Conservation (phyloP, 2,329 filamentous ascomycete genomes). For the Calonectria pauciramosa region DNA sequence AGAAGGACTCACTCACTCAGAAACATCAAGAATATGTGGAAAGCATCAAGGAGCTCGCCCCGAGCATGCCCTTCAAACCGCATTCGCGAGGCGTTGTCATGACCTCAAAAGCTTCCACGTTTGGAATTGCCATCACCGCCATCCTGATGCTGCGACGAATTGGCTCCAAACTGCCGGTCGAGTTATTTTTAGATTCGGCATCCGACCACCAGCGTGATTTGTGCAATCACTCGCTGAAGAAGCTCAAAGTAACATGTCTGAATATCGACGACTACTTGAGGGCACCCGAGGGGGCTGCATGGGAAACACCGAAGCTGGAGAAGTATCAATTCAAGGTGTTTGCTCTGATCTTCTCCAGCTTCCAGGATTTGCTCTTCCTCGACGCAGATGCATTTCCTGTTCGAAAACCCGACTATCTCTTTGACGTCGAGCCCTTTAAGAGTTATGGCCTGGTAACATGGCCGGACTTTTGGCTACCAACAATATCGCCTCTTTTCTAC, state of each 20-base stretch:
- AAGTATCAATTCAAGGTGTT: constrained; percentile 40
- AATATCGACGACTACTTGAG: constrained; percentile 40
- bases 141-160: constrained; percentile 40
- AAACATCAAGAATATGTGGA: constrained; percentile 35
- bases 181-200: constrained; percentile 38
- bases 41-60: constrained; percentile 25
- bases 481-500: constrained; percentile 41
- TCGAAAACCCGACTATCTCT: constrained; percentile 34
- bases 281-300: constrained; percentile 9
- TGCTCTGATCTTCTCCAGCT: constrained; percentile 41
- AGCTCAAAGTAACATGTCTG: constrained; percentile 31
- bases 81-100: constrained; percentile 38
- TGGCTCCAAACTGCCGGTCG: constrained; percentile 34
- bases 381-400: constrained; percentile 43
- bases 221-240: constrained; percentile 25
- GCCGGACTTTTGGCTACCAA: constrained; percentile 45
- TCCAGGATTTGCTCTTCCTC: constrained; percentile 40
- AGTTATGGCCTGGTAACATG: constrained; percentile 38
- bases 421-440: constrained; percentile 36
- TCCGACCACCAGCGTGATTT: constrained; percentile 27
- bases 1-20: constrained; percentile 31
- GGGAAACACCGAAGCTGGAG: constrained; percentile 26
- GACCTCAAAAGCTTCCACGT: constrained; percentile 30
- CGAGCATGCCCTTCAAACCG: constrained; percentile 27
- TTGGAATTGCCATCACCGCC: constrained; percentile 40